Conservation (phyloP, 192 early-diverging fungal species). For the Coemansia sp. region DNA sequence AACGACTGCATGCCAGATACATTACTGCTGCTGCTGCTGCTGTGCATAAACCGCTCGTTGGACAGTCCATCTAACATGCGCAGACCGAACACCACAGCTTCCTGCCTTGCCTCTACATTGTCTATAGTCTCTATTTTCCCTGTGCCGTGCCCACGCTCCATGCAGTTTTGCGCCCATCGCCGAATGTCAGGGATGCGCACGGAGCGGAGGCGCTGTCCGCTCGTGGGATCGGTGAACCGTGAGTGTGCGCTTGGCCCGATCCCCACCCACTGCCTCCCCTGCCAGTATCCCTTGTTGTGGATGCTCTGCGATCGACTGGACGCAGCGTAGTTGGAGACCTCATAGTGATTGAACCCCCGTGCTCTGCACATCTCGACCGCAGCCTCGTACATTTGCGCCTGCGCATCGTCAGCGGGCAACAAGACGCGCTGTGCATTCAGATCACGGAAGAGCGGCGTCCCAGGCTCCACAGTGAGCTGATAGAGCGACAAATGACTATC, state of each 20-base stretch:
- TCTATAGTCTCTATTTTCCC: background rate
- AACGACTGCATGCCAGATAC: constrained; percentile 23
- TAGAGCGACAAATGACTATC: constrained; percentile 56
- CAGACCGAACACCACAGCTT: constrained; percentile 54
- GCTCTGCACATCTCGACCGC: constrained; percentile 23
- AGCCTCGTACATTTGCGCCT: constrained; percentile 50
- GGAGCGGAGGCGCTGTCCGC: constrained; percentile 15
- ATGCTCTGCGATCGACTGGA: constrained; percentile 15
- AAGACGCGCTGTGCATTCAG: constrained; percentile 17
- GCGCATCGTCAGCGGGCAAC: constrained; percentile 27
- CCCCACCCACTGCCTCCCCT: constrained; percentile 56
- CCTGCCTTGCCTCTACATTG: constrained; percentile 24
- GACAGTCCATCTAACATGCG: constrained; percentile 51
- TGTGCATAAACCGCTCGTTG: constrained; percentile 17
- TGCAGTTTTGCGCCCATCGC: constrained; percentile 35
- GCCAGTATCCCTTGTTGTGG: constrained; percentile 60
- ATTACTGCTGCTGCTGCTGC: background rate
- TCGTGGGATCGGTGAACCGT: constrained; percentile 36
- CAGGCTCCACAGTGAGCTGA: constrained; percentile 60
- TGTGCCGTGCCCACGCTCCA: constrained; percentile 27
- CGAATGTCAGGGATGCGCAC: constrained; percentile 33
- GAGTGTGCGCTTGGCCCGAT: constrained; percentile 63
- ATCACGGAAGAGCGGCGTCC: constrained; percentile 53
- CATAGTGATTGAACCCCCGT: constrained; percentile 52
- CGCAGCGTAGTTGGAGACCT: constrained; percentile 57